Base-by-base conservation (phyloP, 495 filamentous ascomycete species). In the Penicillium odoratum region DNA sequence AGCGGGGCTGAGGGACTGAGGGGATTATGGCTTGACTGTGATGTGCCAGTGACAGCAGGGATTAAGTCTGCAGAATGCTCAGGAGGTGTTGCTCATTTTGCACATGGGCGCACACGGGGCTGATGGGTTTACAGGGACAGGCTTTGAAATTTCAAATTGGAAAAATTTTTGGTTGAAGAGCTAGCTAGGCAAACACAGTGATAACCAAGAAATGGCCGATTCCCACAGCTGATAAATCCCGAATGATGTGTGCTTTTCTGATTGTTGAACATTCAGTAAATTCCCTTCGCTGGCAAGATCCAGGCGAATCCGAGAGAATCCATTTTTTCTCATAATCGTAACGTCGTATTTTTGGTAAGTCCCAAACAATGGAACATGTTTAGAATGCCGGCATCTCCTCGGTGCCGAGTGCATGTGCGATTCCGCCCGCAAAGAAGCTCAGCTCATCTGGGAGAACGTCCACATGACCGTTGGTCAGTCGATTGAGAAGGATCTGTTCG, bases 361-460 rank as follows among this genome's bases (percentile, higher is more conserved):
- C 8, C 43, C 16, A 30, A 36, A 44, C 50, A 33, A 30, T 25
- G 8, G 26, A 45, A 29, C 21, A 21, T 21, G 18, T 34, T 56
- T 48, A 59, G 8, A 46, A 48, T 43, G 64, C 48, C 30, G 59
- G 59, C 40, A 61, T 43, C n/a, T 67, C 62, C 58, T 70, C 65
- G 43, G 67, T 70, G 29, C 71, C 71, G 25, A 79, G 66, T 0
- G 73, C 75, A 45, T 74, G 74, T 9, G 61, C 68, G 38, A 79
- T 58, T 10, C 75, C 73, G 13, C 73, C 74, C 9, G 77, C 75
- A 50, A 79, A 74, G 49, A 79, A 77, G 53, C 74, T 71, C 48
- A 78, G 50, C 53, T 79, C 77, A 47, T 79, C 73, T 11, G 69
- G 61, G 10, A 65, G 64, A 7, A 79, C 65, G 7, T 69, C 60